Percentiles rank a stretch among this genome's conserved stretches.
phyloP scores from a whole-genome alignment of 148 eudicot genomes.

The Rhododendron molle region DNA sequence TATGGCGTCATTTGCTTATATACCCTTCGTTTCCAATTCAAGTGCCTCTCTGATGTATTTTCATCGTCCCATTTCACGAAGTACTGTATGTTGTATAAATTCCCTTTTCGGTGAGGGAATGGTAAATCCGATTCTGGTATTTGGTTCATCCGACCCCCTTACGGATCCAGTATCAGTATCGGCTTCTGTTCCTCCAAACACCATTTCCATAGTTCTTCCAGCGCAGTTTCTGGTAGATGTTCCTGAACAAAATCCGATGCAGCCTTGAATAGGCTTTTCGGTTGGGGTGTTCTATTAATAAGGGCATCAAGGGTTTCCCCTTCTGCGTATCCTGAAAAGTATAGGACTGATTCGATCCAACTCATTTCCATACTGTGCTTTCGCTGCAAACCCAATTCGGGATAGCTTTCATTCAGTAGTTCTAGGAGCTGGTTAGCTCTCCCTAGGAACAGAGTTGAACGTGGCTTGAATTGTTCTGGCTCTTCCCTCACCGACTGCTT shows the following conservation, averaged over 20 bases:
- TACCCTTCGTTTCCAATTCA: conserved; percentile 15
- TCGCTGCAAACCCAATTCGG: no score
- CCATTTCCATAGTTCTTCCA: background rate
- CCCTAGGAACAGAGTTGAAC: background rate
- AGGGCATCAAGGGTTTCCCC: background rate
- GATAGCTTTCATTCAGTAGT: no score
- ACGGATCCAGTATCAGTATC: conserved; percentile 9
- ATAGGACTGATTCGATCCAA: conserved; percentile 11
- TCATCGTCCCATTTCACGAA: conserved; percentile 12
- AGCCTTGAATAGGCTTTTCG: conserved; percentile 12
- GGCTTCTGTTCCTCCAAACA: conserved; percentile 2
- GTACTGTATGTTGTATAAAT: conserved; percentile 12
- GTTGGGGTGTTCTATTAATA: background rate
- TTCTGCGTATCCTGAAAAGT: background rate
- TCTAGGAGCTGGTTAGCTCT: no score
- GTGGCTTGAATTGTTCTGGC: no score
- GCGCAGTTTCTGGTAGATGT: background rate
- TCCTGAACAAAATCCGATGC: conserved; percentile 10
- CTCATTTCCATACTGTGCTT: background rate
- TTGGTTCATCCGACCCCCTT: conserved; percentile 12
- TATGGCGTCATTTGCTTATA: conserved; percentile 15
- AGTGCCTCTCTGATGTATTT: background rate
- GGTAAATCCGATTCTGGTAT: conserved; percentile 5
- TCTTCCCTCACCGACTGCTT: no score
- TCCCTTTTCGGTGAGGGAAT: conserved; percentile 14